Base-by-base conservation (phyloP, 495 filamentous ascomycete genomes). In the Aspergillus haitiensis region DNA sequence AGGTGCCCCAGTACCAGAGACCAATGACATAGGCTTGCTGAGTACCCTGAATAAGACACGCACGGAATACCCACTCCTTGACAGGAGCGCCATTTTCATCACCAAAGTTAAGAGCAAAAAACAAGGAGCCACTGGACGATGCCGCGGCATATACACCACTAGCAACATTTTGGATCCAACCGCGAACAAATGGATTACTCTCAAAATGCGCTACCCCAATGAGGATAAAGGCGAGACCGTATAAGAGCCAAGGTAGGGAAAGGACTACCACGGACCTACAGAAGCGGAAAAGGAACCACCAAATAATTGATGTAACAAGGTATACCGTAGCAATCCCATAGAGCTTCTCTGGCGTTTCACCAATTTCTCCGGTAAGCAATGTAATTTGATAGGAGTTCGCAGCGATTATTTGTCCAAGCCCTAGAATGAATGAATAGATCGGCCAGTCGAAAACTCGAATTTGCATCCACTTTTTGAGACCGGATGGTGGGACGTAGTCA, bases 361-460 rank as follows among this genome's bases (percentile, higher is more conserved):
- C 86, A 15, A 84, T 75, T 62, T 87, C 80, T 15, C 87, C 87
- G 0, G 83, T 84, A 11, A 90, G 77, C 27, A 90, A 78, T 3
- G 86, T 88, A 62, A 90, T 85, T 63, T 90, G 87, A 67, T 89
- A 90, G 1, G 84, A 88, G 71, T 87, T 89, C 51, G 85, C 84
- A 0, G 87, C 85, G 34, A 90, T 83, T 60, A 90, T 84, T 63
- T 90, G 87, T 5, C 85, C 85, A 0, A 89, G 75, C 48, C 86
- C 86, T 5, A 79, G 67, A 42, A 90, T 74, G 57, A 92, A 79
- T 6, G 86, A 83, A 71, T 92, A 92, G 7, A 91, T 61, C 0
- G 88, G 88, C 88, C 88, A 92, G 62, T 88, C 84, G 15, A 72
- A 75, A 33, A 78, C 72, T 15, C 77, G 78, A 56, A 81, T 60